Base-by-base conservation (phyloP, 306 rosid species). In the Pterocarpus santalinus region DNA sequence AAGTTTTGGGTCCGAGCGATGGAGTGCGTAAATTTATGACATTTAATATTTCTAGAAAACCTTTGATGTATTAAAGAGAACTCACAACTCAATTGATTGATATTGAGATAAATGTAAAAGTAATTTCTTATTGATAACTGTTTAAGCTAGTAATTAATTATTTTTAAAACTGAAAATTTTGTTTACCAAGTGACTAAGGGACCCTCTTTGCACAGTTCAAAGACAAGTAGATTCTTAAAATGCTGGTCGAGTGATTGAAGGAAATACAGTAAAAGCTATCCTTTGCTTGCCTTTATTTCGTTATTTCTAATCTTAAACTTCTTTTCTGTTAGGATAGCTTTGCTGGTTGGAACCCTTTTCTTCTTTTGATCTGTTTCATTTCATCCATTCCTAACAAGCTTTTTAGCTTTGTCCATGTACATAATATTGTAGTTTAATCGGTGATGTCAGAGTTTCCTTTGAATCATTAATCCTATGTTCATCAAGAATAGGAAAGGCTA, bases 261-360 rank as follows among this genome's bases (percentile, higher is more conserved):
- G 28, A 43, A 7, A 6, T 43, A 43, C 47, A 43, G 47, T 43
- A 53, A 57, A 58, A 74, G 34, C 43, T 41, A 3, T 6, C 4
- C 14, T 33, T 15, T 47, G 0, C 64, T 61, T 30, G 1, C 67
- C 8, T 56, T 57, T 58, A 41, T 58, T 73, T 62, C 33, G 22
- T 62, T 44, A 6, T 33, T 75, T 75, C 17, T 62, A 62, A 15
- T 75, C 80, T 61, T 63, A 39, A 12, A 38, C 41, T 38, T 38
- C 11, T 30, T 2, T 43, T 39, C 2, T 41, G 52, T 75, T 58
- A 13, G 13, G 46, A 61, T 75, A 34, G 14, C 8, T 49, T 43
- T 49, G 52, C 52, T 49, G 44, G 22, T 64, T 33, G 80, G 36
- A 12, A 34, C 36, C 62, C 8, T 43, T 44, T 76, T 46, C 7